A percentile compares a stretch with the other conserved stretches of the same genome.
Evolutionary conservation across 1,284 basidiomycete species (phyloP).

Genomic region (Irpex sp.): DNA sequence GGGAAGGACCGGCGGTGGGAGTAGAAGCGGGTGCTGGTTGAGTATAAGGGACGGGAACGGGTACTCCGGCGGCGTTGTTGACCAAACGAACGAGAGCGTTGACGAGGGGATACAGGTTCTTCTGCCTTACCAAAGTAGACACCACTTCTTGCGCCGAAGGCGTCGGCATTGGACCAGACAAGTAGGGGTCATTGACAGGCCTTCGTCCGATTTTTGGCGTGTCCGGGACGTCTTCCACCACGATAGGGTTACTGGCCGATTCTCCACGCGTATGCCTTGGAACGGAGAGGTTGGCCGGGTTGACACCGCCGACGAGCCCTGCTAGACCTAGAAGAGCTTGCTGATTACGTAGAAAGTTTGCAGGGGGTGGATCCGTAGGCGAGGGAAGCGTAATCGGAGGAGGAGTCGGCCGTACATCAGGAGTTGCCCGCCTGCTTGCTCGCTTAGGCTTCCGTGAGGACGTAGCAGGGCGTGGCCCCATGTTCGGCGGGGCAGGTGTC

Average conservation of each 20-base stretch:
- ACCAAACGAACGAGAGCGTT: conserved; percentile 56
- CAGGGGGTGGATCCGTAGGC: conserved; percentile 54
- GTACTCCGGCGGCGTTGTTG: conserved; percentile 13
- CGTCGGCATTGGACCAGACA: conserved; percentile 33
- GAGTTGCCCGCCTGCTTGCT: conserved; percentile 24
- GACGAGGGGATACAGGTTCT: conserved; percentile 64
- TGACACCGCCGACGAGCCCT: conserved; percentile 62
- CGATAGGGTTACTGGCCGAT: conserved; percentile 60
- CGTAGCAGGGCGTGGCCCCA: conserved; percentile 4
- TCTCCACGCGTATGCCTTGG: conserved; percentile 43
- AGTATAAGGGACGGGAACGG: conserved; percentile 13
- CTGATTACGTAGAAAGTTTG: conserved; percentile 70
- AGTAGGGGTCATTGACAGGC: conserved; percentile 15
- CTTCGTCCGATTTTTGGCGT: conserved; percentile 20
- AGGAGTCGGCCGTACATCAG: conserved; percentile 33
- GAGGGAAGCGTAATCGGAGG: conserved; percentile 59
- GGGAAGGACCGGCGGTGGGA: background rate
- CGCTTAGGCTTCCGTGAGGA: conserved; percentile 24
- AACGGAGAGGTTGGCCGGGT: conserved; percentile 46
- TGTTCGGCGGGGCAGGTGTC: background rate
- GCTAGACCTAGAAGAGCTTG: conserved; percentile 66
- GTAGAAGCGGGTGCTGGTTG: conserved; percentile 11
- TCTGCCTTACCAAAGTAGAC: conserved; percentile 53
- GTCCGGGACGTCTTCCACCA: conserved; percentile 58
- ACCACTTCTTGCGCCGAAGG: conserved; percentile 57